Conservation (phyloP, 176 grass and related monocot genomes). For the Thinopyrum elongatum region DNA sequence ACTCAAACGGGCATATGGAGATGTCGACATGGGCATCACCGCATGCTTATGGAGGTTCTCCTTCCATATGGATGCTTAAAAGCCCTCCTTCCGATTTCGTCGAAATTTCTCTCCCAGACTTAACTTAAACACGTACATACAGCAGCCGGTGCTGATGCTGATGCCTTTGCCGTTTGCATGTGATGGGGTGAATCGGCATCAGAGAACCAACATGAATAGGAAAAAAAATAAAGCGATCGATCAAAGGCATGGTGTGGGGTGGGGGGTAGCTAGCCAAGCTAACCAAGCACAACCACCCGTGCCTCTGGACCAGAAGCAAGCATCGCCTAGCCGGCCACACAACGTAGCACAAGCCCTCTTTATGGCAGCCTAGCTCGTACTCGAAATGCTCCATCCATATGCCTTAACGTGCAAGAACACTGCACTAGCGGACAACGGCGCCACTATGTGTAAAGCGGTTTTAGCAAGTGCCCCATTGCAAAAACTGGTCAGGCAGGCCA, state of each 20-base stretch:
- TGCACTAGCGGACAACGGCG: neutral
- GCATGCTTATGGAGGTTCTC: neutral
- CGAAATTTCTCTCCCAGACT: neutral
- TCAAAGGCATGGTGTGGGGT: neutral
- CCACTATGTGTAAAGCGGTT: neutral
- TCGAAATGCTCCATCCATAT: conserved; percentile 6
- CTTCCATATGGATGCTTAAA: neutral
- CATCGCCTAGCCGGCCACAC: neutral
- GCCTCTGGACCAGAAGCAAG: conserved; percentile 45
- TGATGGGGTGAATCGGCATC: neutral
- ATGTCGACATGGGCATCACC: neutral
- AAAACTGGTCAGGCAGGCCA: neutral
- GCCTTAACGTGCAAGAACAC: conserved; percentile 34
- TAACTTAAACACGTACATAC: neutral
- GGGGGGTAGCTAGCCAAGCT: neutral
- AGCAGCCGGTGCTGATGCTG: neutral
- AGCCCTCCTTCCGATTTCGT: neutral
- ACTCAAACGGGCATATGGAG: neutral
- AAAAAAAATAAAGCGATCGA: neutral
- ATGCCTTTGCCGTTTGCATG: neutral
- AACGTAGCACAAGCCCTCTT: conserved; percentile 22
- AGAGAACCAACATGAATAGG: neutral
- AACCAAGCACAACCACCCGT: conserved; percentile 2
- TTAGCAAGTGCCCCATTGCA: neutral
- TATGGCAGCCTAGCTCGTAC: conserved; percentile 23